A percentile compares a stretch with the other conserved stretches of the same genome.
Evolutionary conservation across 176 grass and related monocot genomes (phyloP).

Genomic region (Poa annua): DNA sequence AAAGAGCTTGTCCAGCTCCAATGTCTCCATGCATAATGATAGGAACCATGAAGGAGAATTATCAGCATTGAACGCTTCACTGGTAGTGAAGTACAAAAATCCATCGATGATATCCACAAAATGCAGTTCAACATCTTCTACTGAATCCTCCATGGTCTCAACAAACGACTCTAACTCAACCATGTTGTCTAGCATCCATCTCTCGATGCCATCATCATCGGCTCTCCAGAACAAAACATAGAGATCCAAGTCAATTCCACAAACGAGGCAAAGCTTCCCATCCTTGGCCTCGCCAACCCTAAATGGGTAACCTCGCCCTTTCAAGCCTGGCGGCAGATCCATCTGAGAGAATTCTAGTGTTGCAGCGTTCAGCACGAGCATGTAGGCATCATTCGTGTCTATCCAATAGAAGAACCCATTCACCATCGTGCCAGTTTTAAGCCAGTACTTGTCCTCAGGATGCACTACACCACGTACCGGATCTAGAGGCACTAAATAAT

Average conservation of each 20-base stretch:
- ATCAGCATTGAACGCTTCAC: background rate
- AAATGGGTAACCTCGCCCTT: background rate
- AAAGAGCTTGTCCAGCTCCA: background rate
- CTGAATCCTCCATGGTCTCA: background rate
- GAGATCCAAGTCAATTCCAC: background rate
- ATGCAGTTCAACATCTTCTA: constrained; percentile 7
- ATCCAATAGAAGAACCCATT: background rate
- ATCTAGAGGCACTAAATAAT: no score
- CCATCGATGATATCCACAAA: background rate
- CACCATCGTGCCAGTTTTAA: background rate
- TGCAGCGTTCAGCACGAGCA: constrained; percentile 7
- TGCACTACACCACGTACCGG: no score
- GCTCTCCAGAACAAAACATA: background rate
- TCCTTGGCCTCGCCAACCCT: constrained; percentile 14
- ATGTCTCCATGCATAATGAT: constrained; percentile 23
- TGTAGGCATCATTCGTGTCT: background rate
- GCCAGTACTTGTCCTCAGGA: background rate
- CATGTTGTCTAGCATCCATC: constrained; percentile 24
- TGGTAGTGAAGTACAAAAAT: constrained; percentile 20
- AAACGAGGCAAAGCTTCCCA: constrained; percentile 14
- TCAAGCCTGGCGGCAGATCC: constrained; percentile 1
- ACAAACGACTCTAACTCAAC: constrained; percentile 2
- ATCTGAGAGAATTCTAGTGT: constrained; percentile 16
- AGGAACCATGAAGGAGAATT: constrained; percentile 8
- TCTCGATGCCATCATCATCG: background rate